These are phyloP conservation scores for Cordyceps cicadae DNA, from an alignment of 2,329 filamentous ascomycete genomes.

Conservation along the genomic window DNA sequence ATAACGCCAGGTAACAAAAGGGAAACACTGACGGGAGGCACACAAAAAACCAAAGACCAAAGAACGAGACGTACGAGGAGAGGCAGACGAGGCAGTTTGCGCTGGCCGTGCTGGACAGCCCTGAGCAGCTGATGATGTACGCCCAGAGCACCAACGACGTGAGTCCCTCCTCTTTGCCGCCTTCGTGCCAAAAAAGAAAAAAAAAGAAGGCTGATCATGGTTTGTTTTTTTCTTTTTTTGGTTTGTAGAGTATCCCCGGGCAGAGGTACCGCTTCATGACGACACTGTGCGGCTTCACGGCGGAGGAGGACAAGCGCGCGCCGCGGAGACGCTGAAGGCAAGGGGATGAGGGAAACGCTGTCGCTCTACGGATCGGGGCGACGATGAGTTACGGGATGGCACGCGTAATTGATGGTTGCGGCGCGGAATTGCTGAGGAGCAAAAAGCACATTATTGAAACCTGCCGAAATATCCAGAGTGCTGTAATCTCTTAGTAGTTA, in stretches of 20 bases:
- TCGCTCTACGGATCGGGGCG: too few species aligned
- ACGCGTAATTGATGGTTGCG: neutral
- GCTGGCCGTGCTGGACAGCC: conserved; percentile 45
- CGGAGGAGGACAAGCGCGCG: conserved; percentile 3
- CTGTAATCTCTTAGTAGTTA: neutral
- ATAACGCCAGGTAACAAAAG: too few species aligned
- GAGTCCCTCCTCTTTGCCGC: neutral
- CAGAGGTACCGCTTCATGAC: conserved; percentile 49
- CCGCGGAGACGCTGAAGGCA: neutral
- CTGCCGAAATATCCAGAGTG: neutral
- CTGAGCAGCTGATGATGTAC: conserved; percentile 52
- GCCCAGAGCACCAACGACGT: conserved; percentile 48
- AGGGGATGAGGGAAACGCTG: neutral
- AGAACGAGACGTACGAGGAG: conserved; percentile 33
- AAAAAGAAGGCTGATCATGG: too few species aligned
- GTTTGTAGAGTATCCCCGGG: conserved; percentile 42
- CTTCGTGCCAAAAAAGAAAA: too few species aligned
- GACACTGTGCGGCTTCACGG: conserved; percentile 44
- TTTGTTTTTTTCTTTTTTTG: too few species aligned
- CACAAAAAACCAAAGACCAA: neutral
- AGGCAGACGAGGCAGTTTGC: conserved; percentile 41
- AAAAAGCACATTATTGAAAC: neutral
- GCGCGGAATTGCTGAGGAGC: neutral
- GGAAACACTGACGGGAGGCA: neutral
- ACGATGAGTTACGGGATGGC: too few species aligned